These are phyloP conservation scores for Apiotrichum laibachii DNA, from an alignment of 1,284 basidiomycete species.

Conservation along the genomic window DNA sequence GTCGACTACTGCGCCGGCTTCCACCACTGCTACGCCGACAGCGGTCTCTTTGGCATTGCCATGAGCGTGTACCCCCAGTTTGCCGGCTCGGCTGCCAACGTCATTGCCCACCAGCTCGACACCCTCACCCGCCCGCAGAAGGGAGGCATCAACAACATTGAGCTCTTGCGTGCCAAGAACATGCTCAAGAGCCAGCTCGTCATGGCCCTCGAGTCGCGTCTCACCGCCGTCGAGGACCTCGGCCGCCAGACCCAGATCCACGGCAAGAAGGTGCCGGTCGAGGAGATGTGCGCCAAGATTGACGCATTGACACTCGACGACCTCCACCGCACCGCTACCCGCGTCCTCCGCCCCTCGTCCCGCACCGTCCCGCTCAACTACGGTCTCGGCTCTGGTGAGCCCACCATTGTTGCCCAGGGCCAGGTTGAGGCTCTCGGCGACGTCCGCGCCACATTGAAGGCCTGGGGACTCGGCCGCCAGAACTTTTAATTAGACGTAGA, in stretches of 20 bases:
- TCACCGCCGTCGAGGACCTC: constrained; percentile 77
- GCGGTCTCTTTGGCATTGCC: constrained; percentile 88
- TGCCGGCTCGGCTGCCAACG: constrained; percentile 68
- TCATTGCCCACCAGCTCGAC: constrained; percentile 76
- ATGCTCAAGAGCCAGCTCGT: constrained; percentile 91
- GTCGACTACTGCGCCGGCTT: constrained; percentile 97
- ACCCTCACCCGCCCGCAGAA: constrained; percentile 51
- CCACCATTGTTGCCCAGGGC: constrained; percentile 54
- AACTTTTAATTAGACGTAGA: constrained; percentile 17
- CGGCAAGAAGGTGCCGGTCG: constrained; percentile 76
- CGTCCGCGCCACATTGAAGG: constrained; percentile 41
- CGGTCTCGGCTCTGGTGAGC: constrained; percentile 48
- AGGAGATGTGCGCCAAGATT: constrained; percentile 89
- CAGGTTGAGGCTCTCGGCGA: constrained; percentile 45
- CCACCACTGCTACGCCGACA: constrained; percentile 96
- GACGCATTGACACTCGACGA: constrained; percentile 70
- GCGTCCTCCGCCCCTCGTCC: constrained; percentile 41
- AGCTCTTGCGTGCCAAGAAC: constrained; percentile 87
- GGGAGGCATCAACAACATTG: constrained; percentile 52
- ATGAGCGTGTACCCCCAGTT: constrained; percentile 76
- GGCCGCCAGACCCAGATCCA: constrained; percentile 83
- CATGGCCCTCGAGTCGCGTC: constrained; percentile 91
- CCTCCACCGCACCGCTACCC: constrained; percentile 47
- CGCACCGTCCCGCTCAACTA: constrained; percentile 39
- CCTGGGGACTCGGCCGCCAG: constrained; percentile 45